Conservation (phyloP, 2,329 filamentous ascomycete genomes). For the Orbilia brochopaga region DNA sequence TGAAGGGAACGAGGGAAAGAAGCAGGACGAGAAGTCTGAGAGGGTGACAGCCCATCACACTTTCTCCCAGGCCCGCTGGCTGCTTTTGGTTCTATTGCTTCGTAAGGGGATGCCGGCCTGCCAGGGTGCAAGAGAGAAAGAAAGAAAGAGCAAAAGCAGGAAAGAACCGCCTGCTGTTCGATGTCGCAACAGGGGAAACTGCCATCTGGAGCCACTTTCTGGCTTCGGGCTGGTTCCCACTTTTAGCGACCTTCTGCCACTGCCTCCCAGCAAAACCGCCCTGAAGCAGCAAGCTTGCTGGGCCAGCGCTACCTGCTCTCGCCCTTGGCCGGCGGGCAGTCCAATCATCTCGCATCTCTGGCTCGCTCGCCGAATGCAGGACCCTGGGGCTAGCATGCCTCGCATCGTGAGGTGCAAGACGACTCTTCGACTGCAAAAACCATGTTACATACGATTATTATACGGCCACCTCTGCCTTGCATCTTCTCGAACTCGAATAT, state of each 20-base stretch:
- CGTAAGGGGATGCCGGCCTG: slow-evolving; percentile 35
- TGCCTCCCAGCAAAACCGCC: slow-evolving; percentile 9
- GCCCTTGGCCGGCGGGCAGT: slow-evolving; percentile 23
- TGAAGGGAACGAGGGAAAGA: slow-evolving; percentile 21
- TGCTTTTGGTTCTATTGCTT: slow-evolving; percentile 2
- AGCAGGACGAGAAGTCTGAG: slow-evolving; percentile 30
- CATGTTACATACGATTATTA: too few relatives aligned
- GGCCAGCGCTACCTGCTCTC: slow-evolving; percentile 4
- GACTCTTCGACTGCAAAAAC: slow-evolving; percentile 15
- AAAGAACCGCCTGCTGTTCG: slow-evolving; percentile 2
- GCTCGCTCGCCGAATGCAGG: slow-evolving; percentile 33
- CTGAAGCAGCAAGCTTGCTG: neutral
- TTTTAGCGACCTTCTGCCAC: slow-evolving; percentile 41
- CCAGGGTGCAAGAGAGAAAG: slow-evolving; percentile 9
- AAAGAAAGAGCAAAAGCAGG: too few relatives aligned
- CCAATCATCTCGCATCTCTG: slow-evolving; percentile 41
- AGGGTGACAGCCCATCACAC: slow-evolving; percentile 21
- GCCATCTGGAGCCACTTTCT: slow-evolving; percentile 25
- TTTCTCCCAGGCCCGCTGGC: slow-evolving; percentile 6
- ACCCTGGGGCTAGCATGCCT: slow-evolving; percentile 36
- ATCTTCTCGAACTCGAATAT: neutral
- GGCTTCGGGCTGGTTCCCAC: slow-evolving; percentile 23
- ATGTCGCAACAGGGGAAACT: slow-evolving; percentile 19
- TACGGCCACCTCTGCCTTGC: slow-evolving; percentile 7
- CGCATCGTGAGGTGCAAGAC: too few relatives aligned